Percentiles rank a stretch among this genome's conserved stretches.
Conservation (phyloP, 1,284 basidiomycete genomes). For the Leccinum subspadiceum region DNA sequence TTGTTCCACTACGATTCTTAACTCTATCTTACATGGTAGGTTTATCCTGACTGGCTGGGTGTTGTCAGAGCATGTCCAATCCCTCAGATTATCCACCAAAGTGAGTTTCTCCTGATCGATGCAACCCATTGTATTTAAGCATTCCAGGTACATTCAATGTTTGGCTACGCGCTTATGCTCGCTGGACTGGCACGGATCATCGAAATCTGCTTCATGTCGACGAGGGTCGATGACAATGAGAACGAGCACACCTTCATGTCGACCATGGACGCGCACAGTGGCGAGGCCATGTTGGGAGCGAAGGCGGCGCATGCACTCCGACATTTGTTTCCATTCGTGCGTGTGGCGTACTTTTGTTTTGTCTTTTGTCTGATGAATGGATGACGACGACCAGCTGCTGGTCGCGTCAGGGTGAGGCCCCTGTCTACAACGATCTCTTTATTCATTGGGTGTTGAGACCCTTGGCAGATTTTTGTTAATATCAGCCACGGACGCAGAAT, state of each 20-base stretch:
- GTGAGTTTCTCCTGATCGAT: slow-evolving; percentile 35
- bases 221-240: slow-evolving; percentile 40
- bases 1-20: not conserved
- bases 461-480: slow-evolving; percentile 70
- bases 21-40: slow-evolving; percentile 36
- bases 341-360: slow-evolving; percentile 31
- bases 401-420: slow-evolving; percentile 53
- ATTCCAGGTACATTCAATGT: slow-evolving; percentile 73
- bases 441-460: not conserved
- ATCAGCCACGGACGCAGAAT: slow-evolving; percentile 89
- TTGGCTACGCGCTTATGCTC: slow-evolving; percentile 84
- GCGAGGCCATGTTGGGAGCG: slow-evolving; percentile 23
- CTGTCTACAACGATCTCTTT: not conserved
- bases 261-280: slow-evolving; percentile 12
- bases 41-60: slow-evolving; percentile 93
- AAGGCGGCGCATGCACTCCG: slow-evolving; percentile 66
- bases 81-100: slow-evolving; percentile 80
- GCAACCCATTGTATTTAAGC: slow-evolving; percentile 7
- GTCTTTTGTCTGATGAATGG: not conserved
- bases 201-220: slow-evolving; percentile 78
- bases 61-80: slow-evolving; percentile 90
- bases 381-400: slow-evolving; percentile 50
- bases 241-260: slow-evolving; percentile 65
- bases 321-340: slow-evolving; percentile 82
- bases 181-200: slow-evolving; percentile 83